Evolutionary conservation across 2,329 filamentous ascomycete species (phyloP), one percentile per base, ranked within the genome.

Genomic region (Colletotrichum sp.): DNA sequence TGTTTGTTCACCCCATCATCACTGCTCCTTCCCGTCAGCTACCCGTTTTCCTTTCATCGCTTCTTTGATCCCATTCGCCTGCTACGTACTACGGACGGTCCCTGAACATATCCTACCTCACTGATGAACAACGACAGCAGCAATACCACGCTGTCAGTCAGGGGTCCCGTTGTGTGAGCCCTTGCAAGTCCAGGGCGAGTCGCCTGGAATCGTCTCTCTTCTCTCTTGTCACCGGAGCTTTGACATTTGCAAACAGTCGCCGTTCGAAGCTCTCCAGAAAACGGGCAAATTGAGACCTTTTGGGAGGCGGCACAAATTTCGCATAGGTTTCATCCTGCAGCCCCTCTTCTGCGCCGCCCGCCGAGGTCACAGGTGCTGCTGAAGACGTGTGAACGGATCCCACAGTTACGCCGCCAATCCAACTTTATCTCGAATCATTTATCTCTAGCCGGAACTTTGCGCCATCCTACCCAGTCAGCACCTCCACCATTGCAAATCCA

Each of bases 401-500:
- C 30, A 15, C 16, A 67, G 39, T 49, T 52, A 26, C 39, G 39
- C 72, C 72, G 34, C 68, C 26, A 70, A 21, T 59, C 44, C 60
- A 72, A 72, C 72, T 67, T 57, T 57, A 75, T 75, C 62, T 55
- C 57, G 68, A 67, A 55, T 32, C 36, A 32, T 49, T 30, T 21
- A 24, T 7, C 64, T 67, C 64, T 34, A 52, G 64, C 39, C 18
- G 32, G 26, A 67, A 67, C 39, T 16, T 13, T 67, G 39, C 26
- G 26, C 34, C 62, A 65, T n/a, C 12, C 32, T 65, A 65, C 7
- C n/a, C 32, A 28, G 62, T 44, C 32, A 39, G 34, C 34, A 65
- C 62, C 62, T 65, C 18, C 55, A 59, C 55, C 24, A 12, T 26
- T 16, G 24, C 32, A 39, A 32, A 30, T 8, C 32, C 32, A 63